Conservation (phyloP, 2,329 filamentous ascomycete genomes). For the Sordariomycetes sp. region DNA sequence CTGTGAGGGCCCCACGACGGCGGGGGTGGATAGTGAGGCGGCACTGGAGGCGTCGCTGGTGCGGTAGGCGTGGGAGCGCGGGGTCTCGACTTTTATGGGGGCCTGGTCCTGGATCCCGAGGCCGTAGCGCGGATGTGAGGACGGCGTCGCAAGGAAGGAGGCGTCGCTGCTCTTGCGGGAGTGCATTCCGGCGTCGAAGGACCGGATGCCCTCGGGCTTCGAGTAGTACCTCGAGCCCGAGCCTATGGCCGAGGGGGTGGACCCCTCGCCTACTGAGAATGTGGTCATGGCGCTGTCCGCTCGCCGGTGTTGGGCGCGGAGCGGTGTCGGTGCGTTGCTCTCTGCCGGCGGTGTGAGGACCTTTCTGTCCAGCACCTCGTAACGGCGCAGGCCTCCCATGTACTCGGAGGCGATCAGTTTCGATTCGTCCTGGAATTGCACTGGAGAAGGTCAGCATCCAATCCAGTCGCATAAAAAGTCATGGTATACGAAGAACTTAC, state of each 20-base stretch:
- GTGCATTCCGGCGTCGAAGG: not conserved
- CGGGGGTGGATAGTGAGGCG: constrained; percentile 24
- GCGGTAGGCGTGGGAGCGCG: constrained; percentile 11
- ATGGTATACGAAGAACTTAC: constrained; percentile 21
- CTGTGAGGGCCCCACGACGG: constrained; percentile 9
- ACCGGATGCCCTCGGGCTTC: not conserved
- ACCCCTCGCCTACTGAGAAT: not conserved
- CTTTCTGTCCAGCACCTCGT: constrained; percentile 33
- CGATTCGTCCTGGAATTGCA: constrained; percentile 82
- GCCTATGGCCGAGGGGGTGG: not conserved
- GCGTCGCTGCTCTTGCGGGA: not conserved
- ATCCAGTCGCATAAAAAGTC: not conserved
- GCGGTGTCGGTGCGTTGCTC: not conserved
- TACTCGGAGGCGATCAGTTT: constrained; percentile 87
- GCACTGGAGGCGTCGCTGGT: constrained; percentile 26
- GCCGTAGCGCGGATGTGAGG: not conserved
- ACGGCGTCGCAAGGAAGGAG: not conserved
- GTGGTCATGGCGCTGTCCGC: constrained; percentile 5
- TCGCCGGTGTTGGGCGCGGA: constrained; percentile 11
- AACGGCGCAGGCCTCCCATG: constrained; percentile 63
- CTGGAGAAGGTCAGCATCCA: constrained; percentile 19
- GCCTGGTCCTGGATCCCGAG: not conserved
- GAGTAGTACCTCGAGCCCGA: not conserved
- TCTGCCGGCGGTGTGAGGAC: not conserved
- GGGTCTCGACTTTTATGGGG: not conserved